Conservation (phyloP, 108 stramenopile species). For the Pelagomonas calceolata region DNA sequence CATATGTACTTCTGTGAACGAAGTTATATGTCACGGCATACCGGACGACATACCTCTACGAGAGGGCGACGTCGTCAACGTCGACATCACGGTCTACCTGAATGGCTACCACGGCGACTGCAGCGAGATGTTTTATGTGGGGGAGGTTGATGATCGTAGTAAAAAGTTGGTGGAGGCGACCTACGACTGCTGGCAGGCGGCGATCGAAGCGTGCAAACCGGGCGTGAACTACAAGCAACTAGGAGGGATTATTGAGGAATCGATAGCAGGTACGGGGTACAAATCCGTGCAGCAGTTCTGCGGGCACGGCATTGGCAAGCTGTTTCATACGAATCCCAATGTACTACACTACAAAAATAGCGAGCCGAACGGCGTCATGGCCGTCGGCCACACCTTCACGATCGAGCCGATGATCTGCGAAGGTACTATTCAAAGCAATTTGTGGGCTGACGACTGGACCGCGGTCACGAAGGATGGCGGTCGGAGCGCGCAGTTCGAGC, state of each 20-base stretch:
- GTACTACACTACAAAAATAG: slow-evolving; percentile 86
- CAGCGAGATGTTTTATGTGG: slow-evolving; percentile 90
- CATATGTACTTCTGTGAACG: slow-evolving; percentile 94
- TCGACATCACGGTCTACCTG: slow-evolving; percentile 83
- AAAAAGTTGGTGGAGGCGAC: slow-evolving; percentile 67
- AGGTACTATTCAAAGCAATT: slow-evolving; percentile 40
- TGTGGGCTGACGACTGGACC: slow-evolving; percentile 98
- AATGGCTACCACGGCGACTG: slow-evolving; percentile 97
- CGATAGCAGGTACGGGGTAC: slow-evolving; percentile 51
- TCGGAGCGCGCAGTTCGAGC: slow-evolving; percentile 85
- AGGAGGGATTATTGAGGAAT: slow-evolving; percentile 79
- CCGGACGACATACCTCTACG: slow-evolving; percentile 73
- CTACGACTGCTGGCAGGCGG: slow-evolving; percentile 34
- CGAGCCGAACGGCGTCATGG: slow-evolving; percentile 58
- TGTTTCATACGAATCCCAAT: slow-evolving; percentile 88
- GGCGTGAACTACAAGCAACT: slow-evolving; percentile 78
- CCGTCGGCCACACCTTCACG: slow-evolving; percentile 93
- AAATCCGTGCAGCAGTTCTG: slow-evolving; percentile 70
- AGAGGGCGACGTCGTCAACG: slow-evolving; percentile 85
- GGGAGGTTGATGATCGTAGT: slow-evolving; percentile 47
- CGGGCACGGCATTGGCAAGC: slow-evolving; percentile 88
- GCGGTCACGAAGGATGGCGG: slow-evolving; percentile 70
- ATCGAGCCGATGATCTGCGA: slow-evolving; percentile 99
- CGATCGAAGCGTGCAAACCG: slow-evolving; percentile 33
- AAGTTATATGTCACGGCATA: slow-evolving; percentile 98